Conservation (phyloP, 1,284 basidiomycete genomes). For the Bondarzewia mesenterica region DNA sequence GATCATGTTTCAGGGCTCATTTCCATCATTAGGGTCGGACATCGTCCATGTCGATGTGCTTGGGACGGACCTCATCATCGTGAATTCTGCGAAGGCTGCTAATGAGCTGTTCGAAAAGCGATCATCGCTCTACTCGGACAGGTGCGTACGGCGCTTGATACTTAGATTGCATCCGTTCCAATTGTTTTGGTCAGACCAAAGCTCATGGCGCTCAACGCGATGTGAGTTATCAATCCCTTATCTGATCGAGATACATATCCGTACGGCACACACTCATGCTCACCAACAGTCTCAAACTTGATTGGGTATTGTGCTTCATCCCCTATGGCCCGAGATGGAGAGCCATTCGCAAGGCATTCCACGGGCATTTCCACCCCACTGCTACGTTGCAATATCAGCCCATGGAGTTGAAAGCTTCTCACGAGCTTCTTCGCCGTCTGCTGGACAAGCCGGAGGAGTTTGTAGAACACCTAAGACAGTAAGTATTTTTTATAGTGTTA, state of each 20-base stretch:
- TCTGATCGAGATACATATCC: neutral
- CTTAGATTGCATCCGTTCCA: neutral
- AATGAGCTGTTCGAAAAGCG: slow-evolving; percentile 12
- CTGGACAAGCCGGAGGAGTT: slow-evolving; percentile 14
- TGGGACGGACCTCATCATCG: slow-evolving; percentile 8
- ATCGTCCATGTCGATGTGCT: slow-evolving; percentile 9
- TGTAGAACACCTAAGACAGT: slow-evolving; percentile 9
- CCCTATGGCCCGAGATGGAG: slow-evolving; percentile 7
- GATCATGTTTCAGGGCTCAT: neutral
- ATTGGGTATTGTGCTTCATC: slow-evolving; percentile 14
- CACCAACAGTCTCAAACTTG: slow-evolving; percentile 13
- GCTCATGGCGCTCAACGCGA: slow-evolving; percentile 3
- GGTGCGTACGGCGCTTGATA: neutral
- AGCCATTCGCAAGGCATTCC: slow-evolving; percentile 7
- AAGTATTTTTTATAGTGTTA: no score
- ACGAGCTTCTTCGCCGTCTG: slow-evolving; percentile 14
- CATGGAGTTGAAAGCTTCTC: slow-evolving; percentile 13
- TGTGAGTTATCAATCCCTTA: slow-evolving; percentile 5
- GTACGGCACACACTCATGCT: no score
- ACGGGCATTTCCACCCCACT: slow-evolving; percentile 8
- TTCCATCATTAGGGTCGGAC: slow-evolving; percentile 5
- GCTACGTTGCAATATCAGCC: slow-evolving; percentile 16
- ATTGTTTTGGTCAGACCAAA: slow-evolving; percentile 1
- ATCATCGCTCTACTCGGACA: slow-evolving; percentile 11
- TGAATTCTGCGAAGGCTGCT: slow-evolving; percentile 11